Evolutionary conservation across 179 eudicot species (phyloP), one percentile per base, ranked within the genome.

Genomic region (Silene vulgaris): DNA sequence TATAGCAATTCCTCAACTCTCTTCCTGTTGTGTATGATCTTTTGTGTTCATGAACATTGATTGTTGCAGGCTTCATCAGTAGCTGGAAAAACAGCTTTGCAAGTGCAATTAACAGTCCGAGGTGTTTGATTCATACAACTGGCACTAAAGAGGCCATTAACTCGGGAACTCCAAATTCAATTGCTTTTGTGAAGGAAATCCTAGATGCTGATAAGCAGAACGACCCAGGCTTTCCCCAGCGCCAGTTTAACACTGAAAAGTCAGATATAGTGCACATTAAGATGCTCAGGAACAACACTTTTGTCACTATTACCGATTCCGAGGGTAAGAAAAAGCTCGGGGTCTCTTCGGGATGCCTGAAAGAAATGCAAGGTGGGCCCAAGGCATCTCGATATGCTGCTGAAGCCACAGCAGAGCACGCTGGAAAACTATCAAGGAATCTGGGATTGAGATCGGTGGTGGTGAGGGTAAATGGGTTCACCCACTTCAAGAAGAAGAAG

Each of bases 371-470:
- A 86, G 93, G 89, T 5, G 96, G 89, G n/a, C 80, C 86, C 3
- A 90, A 92, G 74, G 76, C 79, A 45, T 80, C 91, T 12, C 86
- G 91, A 6, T 92, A 86, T 72, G 85, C 96, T 30, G 95, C 88
- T 65, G 97, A 95, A 69, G 90, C 99, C 60, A 84, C 91, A 21
- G 96, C 99, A 6, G 99, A 95, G 81, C 89, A 89, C 56, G 80
- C 84, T 2, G 97, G 99, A 11, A 88, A 95, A 61, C 48, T 83
- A 40, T 89, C 91, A 4, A 87, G 83, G 71, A 80, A 82, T 45
- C 84, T 88, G 67, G 96, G 94, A 65, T 69, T 88, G 75, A 89
- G 83, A 79, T 90, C 97, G 4, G 92, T 95, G 32, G 96, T 95
- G 17, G 82, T 92, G 86, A 90, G 89, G 72, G 95, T 95, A 65